Conservation (phyloP, 176 grass and related monocot species). For the Phyllostachys edulis region DNA sequence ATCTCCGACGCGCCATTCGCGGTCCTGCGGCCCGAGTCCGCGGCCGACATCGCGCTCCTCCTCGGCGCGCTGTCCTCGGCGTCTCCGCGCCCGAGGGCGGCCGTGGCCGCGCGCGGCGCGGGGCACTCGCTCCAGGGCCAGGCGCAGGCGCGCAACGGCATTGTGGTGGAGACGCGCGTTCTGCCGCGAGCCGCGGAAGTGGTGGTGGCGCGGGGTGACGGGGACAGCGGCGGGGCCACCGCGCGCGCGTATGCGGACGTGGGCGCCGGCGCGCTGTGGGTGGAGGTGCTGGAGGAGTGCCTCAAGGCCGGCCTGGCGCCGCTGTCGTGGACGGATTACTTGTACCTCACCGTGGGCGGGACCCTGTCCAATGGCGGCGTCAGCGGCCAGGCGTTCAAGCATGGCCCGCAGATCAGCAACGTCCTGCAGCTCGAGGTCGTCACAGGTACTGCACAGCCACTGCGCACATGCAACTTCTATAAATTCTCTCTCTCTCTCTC, state of each 20-base stretch:
- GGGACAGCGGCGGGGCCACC: background rate
- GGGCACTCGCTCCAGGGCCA: conserved; percentile 86
- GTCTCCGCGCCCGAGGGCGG: background rate
- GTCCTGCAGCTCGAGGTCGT: conserved; percentile 82
- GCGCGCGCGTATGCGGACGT: conserved; percentile 60
- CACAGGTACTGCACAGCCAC: conserved; percentile 51
- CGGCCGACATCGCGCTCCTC: conserved; percentile 57
- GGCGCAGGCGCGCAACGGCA: conserved; percentile 67
- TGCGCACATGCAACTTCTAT: conserved; percentile 26
- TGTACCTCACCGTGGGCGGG: conserved; percentile 85
- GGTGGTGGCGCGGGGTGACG: background rate
- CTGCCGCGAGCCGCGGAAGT: conserved; percentile 46
- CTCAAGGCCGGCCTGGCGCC: conserved; percentile 65
- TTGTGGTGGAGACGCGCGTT: conserved; percentile 77
- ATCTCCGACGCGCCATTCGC: conserved; percentile 51
- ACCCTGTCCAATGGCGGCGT: conserved; percentile 91
- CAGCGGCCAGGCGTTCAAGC: conserved; percentile 91
- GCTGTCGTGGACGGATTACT: conserved; percentile 84
- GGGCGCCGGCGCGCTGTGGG: conserved; percentile 70
- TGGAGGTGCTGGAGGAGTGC: conserved; percentile 81
- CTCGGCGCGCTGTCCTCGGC: conserved; percentile 51
- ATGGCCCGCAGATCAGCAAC: conserved; percentile 92
- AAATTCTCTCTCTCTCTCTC: background rate
- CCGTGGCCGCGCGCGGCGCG: conserved; percentile 65
- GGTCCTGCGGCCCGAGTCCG: conserved; percentile 52